A percentile compares a stretch with the other conserved stretches of the same genome.
Conservation (phyloP, 768 basidiomycete genomes). For the Amanita inopinata region DNA sequence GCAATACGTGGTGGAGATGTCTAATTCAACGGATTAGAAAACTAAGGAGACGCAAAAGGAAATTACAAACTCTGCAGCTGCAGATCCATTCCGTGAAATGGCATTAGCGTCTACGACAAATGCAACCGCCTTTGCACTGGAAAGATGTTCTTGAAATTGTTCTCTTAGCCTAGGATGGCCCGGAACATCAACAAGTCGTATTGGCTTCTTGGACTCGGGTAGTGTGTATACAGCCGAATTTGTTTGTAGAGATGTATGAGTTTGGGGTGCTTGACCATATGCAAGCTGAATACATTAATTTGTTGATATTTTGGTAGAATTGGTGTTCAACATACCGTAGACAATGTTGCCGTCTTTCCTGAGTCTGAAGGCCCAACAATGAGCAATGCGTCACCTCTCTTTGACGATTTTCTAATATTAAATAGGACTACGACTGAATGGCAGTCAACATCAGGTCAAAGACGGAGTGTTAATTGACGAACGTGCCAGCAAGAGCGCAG, state of each 20-base stretch:
- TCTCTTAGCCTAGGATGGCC: slow-evolving; percentile 77
- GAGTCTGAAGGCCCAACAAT: slow-evolving; percentile 69
- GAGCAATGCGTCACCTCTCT: slow-evolving; percentile 53
- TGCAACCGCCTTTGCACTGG: slow-evolving; percentile 52
- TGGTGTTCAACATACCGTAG: slow-evolving; percentile 39
- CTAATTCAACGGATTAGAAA: slow-evolving; percentile 27
- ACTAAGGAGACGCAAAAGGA: neutral
- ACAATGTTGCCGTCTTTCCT: slow-evolving; percentile 74
- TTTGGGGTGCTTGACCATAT: slow-evolving; percentile 52
- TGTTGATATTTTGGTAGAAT: neutral
- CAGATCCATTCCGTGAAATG: slow-evolving; percentile 63
- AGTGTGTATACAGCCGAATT: slow-evolving; percentile 45
- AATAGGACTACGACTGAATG: slow-evolving; percentile 34
- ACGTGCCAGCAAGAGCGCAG: slow-evolving; percentile 25
- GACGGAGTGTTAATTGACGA: slow-evolving; percentile 1
- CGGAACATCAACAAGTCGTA: slow-evolving; percentile 65
- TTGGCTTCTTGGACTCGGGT: slow-evolving; percentile 29
- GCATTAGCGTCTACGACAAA: slow-evolving; percentile 79
- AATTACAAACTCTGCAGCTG: slow-evolving; percentile 67
- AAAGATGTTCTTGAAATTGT: slow-evolving; percentile 60
- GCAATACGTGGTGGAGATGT: slow-evolving; percentile 64
- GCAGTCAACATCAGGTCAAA: slow-evolving; percentile 1
- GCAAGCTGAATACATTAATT: slow-evolving; percentile 40
- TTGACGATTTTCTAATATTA: slow-evolving; percentile 31
- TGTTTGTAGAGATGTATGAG: slow-evolving; percentile 70